Base-by-base conservation (phyloP, 2,329 filamentous ascomycete species). In the Penicillium sp. region DNA sequence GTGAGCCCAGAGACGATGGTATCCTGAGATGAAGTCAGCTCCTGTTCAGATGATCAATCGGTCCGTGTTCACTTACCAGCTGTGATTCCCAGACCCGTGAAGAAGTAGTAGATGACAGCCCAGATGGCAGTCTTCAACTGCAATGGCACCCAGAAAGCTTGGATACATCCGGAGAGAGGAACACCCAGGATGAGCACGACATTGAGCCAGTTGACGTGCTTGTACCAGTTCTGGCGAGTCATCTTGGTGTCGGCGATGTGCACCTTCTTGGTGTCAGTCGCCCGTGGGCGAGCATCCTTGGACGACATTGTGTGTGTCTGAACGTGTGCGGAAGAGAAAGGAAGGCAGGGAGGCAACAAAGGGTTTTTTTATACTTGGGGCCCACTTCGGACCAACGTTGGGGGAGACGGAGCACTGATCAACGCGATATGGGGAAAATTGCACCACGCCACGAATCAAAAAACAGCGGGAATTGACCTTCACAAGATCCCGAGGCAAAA, bases 131-230 rank as follows among this genome's bases (percentile, higher is more conserved):
- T 95, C 75, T 90, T 85, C 60, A 81, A 74, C 46, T 84, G 80
- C 32, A 93, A 77, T 52, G 90, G 90, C 43, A 90, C 88, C 87
- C 88, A 96, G 76, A 89, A 85, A 48, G 91, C 82, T 50, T 85
- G 82, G 64, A 94, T 75, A 69, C 88, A 83, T 59, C 92, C 92
- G 54, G 83, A 79, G 45, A 92, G 58, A 40, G 92, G 92, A 43
- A 96, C 82, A 63, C 88, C 81, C 61, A 95, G 75, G 72, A 96
- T 93, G 72, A 96, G 83, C 58, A 81, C 83, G 59, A 90, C 87
- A 75, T 96, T 96, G 63, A 96, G 82, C 91, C 92, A 96, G 82
- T 96, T 92, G 80, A 96, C 83, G 72, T 96, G 92, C 78, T 92
- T 88, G 78, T 92, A 87, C 89, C 90, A 94, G 80, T 96, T 96